Base-by-base conservation (phyloP, 2,329 filamentous ascomycete species). In the Aureobasidium sp. region DNA sequence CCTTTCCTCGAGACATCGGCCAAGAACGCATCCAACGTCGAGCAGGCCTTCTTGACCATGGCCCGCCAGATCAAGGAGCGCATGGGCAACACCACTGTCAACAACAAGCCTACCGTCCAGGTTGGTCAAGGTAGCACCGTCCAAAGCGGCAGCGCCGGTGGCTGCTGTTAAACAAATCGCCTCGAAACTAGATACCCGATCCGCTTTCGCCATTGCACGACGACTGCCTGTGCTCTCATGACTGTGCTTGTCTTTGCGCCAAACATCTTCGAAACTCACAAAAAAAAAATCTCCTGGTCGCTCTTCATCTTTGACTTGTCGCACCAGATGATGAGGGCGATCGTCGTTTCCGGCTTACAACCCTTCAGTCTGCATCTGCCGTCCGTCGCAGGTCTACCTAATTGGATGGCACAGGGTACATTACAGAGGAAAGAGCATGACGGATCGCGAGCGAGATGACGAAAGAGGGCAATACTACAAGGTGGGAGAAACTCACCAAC, bases 21-120 rank as follows among this genome's bases (percentile, higher is more conserved):
- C 74, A 99, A 99, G 89, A 97, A 96, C 80, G 93, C 94, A 68
- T 96, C 90, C 80, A 99, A 99, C 77, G 94, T 99, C 76, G 94
- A 99, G 82, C 94, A 99, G 81, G 93, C 94, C 73, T 99, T 99
- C 88, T 80, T 99, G 80, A 99, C 94, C 77, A 99, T 99, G 94
- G 94, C 94, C 12, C 89, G 94, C 77, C 94, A 99, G 80, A 99
- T 99, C 82, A 99, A 99, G 85, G 93, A 97, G 82, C 89, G 94
- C 73, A 99, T 99, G 93, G 94, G 94, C 72, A 96, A 91, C 70
- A 94, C 93, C 66, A 88, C 90, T 68, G 92, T 92, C 81, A 97
- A 97, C 85, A 96, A 93, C 81, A 99, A 97, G 83, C 93, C 93
- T 67, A 96, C 90, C 70, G 92, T 99, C 71, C 91, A 96, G 76